Base-by-base conservation (phyloP, 179 eudicot species). In the Kewa caespitosa region DNA sequence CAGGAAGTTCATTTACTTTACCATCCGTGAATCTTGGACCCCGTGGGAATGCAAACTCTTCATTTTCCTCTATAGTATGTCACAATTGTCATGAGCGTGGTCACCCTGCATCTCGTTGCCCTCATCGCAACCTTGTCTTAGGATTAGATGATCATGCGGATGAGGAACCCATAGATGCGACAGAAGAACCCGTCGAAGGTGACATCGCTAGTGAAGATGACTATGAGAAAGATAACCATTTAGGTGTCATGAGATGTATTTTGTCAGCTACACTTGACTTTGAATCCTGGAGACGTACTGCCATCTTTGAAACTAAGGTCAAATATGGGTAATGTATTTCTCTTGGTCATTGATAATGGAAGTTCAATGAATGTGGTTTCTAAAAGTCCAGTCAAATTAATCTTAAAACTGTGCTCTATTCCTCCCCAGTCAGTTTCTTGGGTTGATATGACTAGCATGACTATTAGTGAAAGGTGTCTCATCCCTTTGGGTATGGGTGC, bases 311-410 rank as follows among this genome's bases (percentile, higher is more conserved):
- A 27, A 50, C 27, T 50, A 50, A 50, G 27, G 57, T 50, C 7
- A 50, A 50, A 22, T 50, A 27, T 14, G 12, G 57, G n/a, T 50
- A 22, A 50, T 3, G 25, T 50, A 6, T 14, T 50, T 18, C 25
- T n/a, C n/a, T 50, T 50, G 27, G 57, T 50, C 57, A 50, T 50
- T 50, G 57, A 50, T 50, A 46, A 71, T 54, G 41, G 63, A 50
- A 71, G 74, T n/a, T 50, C 62, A 1, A 32, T 52, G 74, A 71
- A 71, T 71, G 63, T 71, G 63, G n/a, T 68, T 25, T 41, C 72
- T 42, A 42, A 39, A 23, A 41, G 31, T 39, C 20, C 22, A 25
- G 14, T 68, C 13, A 41, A 20, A 17, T 68, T 22, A 68, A 68
- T 25, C 42, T 36, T 22, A 67, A 67, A 22, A 13, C 14, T 38